These are phyloP conservation scores for Pseudocercospora eumusae DNA, from an alignment of 2,329 filamentous ascomycete species.

Conservation along the genomic window DNA sequence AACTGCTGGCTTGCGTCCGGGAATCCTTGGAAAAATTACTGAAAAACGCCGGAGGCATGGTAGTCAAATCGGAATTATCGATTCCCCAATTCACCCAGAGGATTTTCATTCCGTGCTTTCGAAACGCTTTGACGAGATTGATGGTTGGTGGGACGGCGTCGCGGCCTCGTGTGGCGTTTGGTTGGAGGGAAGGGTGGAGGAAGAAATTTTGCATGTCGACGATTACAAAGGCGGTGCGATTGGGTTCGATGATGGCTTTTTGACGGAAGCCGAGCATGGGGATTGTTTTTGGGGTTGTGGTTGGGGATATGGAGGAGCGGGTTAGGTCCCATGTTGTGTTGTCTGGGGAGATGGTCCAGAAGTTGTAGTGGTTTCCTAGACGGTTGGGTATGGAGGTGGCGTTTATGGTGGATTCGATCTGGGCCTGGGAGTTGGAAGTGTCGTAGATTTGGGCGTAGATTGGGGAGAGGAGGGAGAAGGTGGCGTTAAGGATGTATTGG, in stretches of 20 bases:
- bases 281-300: constrained; percentile 36
- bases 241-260: constrained; percentile 34
- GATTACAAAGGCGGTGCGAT: constrained; percentile 33
- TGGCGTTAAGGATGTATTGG: constrained; percentile 6
- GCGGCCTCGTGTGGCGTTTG: constrained; percentile 31
- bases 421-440: constrained; percentile 24
- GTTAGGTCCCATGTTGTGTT: constrained; percentile 39
- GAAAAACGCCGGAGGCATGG: constrained; percentile 36
- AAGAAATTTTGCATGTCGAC: constrained; percentile 41
- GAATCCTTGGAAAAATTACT: constrained; percentile 33
- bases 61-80: constrained; percentile 36
- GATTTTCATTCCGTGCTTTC: constrained; percentile 34
- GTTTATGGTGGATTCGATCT: constrained; percentile 16
- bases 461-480: constrained; percentile 16
- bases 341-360: constrained; percentile 33
- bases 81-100: constrained; percentile 40
- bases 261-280: constrained; percentile 34
- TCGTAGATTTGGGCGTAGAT: constrained; percentile 24
- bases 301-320: constrained; percentile 33
- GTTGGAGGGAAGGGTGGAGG: constrained; percentile 35
- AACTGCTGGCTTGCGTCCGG: constrained; percentile 31
- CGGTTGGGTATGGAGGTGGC: not conserved
- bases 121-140: constrained; percentile 37
- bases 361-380: constrained; percentile 42
- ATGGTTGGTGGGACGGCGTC: constrained; percentile 35